A percentile compares a stretch with the other conserved stretches of the same genome.
phyloP scores from a whole-genome alignment of 495 filamentous ascomycete species.

The Annulohypoxylon stygium region DNA sequence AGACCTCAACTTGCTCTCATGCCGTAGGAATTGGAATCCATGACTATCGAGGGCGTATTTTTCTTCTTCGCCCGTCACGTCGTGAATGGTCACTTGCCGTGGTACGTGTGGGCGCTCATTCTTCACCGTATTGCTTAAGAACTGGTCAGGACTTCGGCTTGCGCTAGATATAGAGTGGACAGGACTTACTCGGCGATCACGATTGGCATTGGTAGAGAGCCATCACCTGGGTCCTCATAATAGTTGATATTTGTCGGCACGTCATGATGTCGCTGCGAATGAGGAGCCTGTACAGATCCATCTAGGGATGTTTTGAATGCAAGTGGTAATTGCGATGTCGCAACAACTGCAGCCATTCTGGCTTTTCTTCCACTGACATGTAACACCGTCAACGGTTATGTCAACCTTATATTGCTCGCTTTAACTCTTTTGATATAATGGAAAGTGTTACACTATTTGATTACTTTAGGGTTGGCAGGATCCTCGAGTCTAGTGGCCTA shows the following conservation, averaged over 20 bases:
- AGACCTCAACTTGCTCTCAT: constrained; percentile 49
- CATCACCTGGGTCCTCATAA: constrained; percentile 71
- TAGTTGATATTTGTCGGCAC: constrained; percentile 70
- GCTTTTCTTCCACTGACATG: background rate
- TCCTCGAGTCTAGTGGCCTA: background rate
- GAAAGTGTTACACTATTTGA: too few species aligned
- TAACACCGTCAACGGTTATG: background rate
- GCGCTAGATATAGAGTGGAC: background rate
- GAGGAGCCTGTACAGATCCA: background rate
- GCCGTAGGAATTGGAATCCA: constrained; percentile 56
- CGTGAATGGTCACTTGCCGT: constrained; percentile 55
- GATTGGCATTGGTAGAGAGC: constrained; percentile 66
- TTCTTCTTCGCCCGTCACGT: constrained; percentile 55
- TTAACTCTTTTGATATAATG: background rate
- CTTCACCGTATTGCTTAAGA: constrained; percentile 46
- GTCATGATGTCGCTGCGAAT: constrained; percentile 46
- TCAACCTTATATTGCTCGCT: background rate
- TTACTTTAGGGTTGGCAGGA: background rate
- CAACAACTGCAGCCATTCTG: constrained; percentile 30
- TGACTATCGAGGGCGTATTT: constrained; percentile 55
- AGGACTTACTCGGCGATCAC: constrained; percentile 59
- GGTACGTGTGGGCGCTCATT: constrained; percentile 65
- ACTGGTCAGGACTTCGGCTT: background rate
- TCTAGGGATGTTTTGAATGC: constrained; percentile 11
- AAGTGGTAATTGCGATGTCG: constrained; percentile 2